These are phyloP conservation scores for Batrachochytrium dendrobatidis DNA, from an alignment of 371 early-diverging fungal genomes.

Conservation along the genomic window DNA sequence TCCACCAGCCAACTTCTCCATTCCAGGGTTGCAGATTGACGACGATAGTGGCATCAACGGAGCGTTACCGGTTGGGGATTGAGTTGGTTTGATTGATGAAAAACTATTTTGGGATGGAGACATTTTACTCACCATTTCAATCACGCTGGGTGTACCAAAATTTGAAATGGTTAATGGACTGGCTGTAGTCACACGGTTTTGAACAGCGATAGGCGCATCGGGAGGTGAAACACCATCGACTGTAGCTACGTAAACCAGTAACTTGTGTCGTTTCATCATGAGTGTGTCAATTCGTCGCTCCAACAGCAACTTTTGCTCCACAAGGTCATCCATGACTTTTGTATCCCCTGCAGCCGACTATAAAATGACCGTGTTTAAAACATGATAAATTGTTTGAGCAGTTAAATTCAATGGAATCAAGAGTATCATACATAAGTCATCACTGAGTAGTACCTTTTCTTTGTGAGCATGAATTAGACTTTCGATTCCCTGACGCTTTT, in stretches of 20 bases:
- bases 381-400: background rate
- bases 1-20: background rate
- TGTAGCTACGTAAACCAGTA: slow-evolving; percentile 21
- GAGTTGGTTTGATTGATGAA: background rate
- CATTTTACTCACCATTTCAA: background rate
- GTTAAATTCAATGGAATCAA: background rate
- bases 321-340: background rate
- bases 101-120: slow-evolving; percentile 5
- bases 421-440: background rate
- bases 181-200: no score
- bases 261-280: slow-evolving; percentile 18
- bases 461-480: slow-evolving; percentile 21
- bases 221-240: slow-evolving; percentile 27
- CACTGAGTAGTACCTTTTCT: slow-evolving; percentile 14
- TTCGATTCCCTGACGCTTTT: slow-evolving; percentile 27
- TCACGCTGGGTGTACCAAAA: no score
- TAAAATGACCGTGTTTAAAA: background rate
- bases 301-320: background rate
- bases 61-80: no score
- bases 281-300: slow-evolving; percentile 14
- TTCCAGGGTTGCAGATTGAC: no score
- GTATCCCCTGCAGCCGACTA: background rate
- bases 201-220: slow-evolving; percentile 20
- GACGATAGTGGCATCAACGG: no score
- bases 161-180: no score